Evolutionary conservation across 148 eudicot species (phyloP), one percentile per base, ranked within the genome.

Genomic region (Rhododendron ferrugineum): DNA sequence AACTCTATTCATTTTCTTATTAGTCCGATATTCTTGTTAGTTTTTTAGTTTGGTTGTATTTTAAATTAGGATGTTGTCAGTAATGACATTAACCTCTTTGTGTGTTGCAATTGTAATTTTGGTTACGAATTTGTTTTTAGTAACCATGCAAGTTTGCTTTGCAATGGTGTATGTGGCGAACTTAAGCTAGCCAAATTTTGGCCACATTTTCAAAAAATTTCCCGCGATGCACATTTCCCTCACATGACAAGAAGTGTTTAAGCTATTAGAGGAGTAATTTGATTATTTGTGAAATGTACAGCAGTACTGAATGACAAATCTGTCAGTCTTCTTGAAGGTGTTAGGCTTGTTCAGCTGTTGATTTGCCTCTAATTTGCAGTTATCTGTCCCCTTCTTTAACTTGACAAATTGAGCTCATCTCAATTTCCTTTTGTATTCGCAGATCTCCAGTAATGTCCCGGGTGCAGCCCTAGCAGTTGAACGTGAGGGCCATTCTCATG

Each of bases 401-500:
- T 68, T 46, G n/a, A 56, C 7, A 23, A 83, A 40, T 66, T 85
- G 76, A 60, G 72, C 54, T 66, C 56, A 78, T 13, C 37, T 37
- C 5, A 10, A 9, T 52, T 44, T 20, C 32, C 34, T 68, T 58
- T 15, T 80, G 50, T 30, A 54, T 75, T 68, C 30, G 76, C 92
- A 96, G 99, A 93, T 95, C 15, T 88, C 93, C 11, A 95, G 89
- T 88, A 90, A 91, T 89, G 93, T 88, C 75, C 94, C 98, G 1
- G 92, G 84, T 70, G 88, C 89, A 52, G 75, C 83, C 22, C 44
- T 93, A 60, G 91, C 92, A 80, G 87, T 95, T 30, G 98, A 96
- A 89, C 89, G 90, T 26, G 96, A 94, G 89, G 97, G 97, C 49
- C 93, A 90, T 54, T 89, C 91, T 74, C 99, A 96, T 88, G 91